Base-by-base conservation (phyloP, 2,329 filamentous ascomycete species). In the Cladosporium velox region DNA sequence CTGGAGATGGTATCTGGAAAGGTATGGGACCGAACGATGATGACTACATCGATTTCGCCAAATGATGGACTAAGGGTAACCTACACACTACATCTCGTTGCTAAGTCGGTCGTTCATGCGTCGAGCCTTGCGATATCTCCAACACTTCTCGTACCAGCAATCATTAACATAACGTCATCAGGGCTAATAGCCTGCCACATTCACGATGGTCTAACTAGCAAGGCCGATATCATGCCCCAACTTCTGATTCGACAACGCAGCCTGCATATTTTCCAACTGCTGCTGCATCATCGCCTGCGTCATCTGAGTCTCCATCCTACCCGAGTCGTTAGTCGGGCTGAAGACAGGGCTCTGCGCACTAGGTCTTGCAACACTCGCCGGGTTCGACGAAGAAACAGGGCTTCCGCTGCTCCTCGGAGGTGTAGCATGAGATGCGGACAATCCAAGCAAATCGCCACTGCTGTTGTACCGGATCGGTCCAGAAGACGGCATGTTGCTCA, bases 21-120 rank as follows among this genome's bases (percentile, higher is more conserved):
- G 85, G 85, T 0, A 79, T 79, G 7, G 77, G 79, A 26, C 85
- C 85, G 0, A 79, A 80, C 35, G 85, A 87, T 70, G 79, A 79
- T 54, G 76, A 69, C 12, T 75, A 73, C 35, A 21, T 55, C 18
- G 69, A 69, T n/a, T 44, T 72, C 18, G 70, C 69, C 11, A 69
- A 65, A 51, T 66, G 59, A 66, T 58, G 11, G 34, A 28, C 28
- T 6, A 34, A 1, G 3, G 4, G 18, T 34, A 24, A 38, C 14
- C n/a, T 26, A 26, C 34, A 41, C 2, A 55, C 26, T n/a, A 7
- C 38, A 10, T n/a, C 6, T n/a, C n/a, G 41, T 10, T 47, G 41
- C 41, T 47, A 12, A 11, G 6, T 21, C 8, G 41, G 41, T n/a
- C 41, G 41, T 47, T 21, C 7, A 47, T 6, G 8, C 41, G 4